Percentiles rank a stretch among this genome's conserved stretches.
Conservation (phyloP, 495 filamentous ascomycete genomes). For the Clavariopsis aquatica region DNA sequence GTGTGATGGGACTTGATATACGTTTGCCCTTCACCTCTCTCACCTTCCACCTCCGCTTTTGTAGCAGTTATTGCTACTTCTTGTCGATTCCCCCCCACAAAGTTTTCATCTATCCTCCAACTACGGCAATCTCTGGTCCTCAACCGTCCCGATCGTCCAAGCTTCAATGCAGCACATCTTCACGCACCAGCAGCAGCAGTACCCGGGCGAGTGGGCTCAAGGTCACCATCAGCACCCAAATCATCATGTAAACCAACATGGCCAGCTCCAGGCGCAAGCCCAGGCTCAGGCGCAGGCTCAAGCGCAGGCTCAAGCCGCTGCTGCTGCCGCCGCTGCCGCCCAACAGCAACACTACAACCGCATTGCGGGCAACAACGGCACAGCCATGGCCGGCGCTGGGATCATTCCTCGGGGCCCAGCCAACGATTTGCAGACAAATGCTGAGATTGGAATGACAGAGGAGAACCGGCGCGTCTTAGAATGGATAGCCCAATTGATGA, state of each 20-base stretch:
- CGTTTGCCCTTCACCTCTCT: neutral
- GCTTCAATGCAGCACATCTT: slow-evolving; percentile 55
- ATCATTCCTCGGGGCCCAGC: slow-evolving; percentile 31
- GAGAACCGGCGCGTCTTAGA: slow-evolving; percentile 89
- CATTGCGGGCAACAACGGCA: slow-evolving; percentile 65
- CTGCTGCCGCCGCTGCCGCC: slow-evolving; percentile 64
- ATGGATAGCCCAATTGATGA: slow-evolving; percentile 91
- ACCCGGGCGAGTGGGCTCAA: slow-evolving; percentile 65
- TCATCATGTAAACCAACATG: slow-evolving; percentile 58
- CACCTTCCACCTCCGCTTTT: neutral
- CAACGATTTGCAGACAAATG: slow-evolving; percentile 18
- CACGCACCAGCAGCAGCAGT: slow-evolving; percentile 75
- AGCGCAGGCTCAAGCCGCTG: slow-evolving; percentile 61
- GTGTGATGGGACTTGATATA: neutral
- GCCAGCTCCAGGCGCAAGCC: slow-evolving; percentile 40
- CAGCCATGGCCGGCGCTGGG: slow-evolving; percentile 27
- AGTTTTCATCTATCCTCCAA: neutral
- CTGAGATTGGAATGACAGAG: slow-evolving; percentile 69
- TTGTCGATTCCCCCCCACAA: neutral
- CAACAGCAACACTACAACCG: slow-evolving; percentile 82
- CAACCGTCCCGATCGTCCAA: neutral
- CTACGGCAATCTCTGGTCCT: neutral
- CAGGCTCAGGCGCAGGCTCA: slow-evolving; percentile 58
- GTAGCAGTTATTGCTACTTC: neutral
- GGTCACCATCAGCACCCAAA: slow-evolving; percentile 60